phyloP scores from a whole-genome alignment of 177 flowering plant species.

The Tripterygium wilfordii region DNA sequence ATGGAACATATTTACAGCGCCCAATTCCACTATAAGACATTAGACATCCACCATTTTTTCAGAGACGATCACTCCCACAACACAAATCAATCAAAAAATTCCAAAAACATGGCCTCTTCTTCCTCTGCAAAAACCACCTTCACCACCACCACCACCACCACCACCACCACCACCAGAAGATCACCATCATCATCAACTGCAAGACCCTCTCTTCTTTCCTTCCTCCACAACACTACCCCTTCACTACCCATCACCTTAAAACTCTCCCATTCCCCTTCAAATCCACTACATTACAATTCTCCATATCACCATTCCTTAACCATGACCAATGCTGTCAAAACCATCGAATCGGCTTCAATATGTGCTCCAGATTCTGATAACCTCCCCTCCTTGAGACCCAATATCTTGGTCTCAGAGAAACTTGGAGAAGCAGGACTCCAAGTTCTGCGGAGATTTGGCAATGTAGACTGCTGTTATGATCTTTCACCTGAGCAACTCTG shows the following conservation, averaged over 20 bases:
- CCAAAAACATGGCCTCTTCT: constrained; percentile 5
- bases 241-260: neutral
- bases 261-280: neutral
- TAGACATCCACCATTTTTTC: no score
- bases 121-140: neutral
- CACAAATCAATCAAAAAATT: no score
- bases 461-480: constrained; percentile 63
- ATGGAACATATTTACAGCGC: no score
- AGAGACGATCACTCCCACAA: no score
- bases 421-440: constrained; percentile 77
- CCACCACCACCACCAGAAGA: neutral
- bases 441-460: constrained; percentile 48
- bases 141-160: neutral
- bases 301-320: neutral
- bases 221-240: neutral
- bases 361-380: no score
- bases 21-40: no score
- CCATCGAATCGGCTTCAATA: neutral
- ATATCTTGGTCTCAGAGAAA: constrained; percentile 81
- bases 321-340: neutral
- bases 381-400: constrained; percentile 30
- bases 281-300: no score
- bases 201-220: constrained; percentile 2
- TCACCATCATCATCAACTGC: neutral
- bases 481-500: constrained; percentile 60